phyloP scores from a whole-genome alignment of 192 early-diverging fungal genomes.

The Neocallimastix lanati region DNA sequence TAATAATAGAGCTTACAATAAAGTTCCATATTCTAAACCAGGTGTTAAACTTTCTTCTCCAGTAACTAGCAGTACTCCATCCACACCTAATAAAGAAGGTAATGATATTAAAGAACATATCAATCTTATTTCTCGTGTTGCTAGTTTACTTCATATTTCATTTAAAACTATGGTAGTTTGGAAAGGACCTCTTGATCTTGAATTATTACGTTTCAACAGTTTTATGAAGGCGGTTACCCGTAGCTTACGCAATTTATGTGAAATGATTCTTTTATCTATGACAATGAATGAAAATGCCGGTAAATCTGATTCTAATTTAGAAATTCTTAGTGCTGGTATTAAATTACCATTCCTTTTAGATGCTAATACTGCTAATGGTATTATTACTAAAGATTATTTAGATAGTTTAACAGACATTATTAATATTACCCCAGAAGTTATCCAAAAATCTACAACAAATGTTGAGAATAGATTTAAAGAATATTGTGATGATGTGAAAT shows the following conservation, averaged over 20 bases:
- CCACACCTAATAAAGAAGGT: background rate
- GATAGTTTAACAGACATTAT: background rate
- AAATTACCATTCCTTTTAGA: background rate
- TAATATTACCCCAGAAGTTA: background rate
- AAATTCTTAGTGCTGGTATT: background rate
- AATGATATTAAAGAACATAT: conserved; percentile 2
- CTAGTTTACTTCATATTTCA: conserved; percentile 27
- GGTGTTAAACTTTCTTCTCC: background rate
- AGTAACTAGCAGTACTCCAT: background rate
- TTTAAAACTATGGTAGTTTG: conserved; percentile 15
- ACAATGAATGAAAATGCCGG: conserved; percentile 21
- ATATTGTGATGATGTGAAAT: background rate
- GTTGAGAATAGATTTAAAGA: background rate
- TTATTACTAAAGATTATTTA: background rate
- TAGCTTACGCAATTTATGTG: conserved; percentile 35
- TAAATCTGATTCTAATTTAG: background rate
- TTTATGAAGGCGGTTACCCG: conserved; percentile 38
- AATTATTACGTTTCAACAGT: conserved; percentile 55
- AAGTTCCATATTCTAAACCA: background rate
- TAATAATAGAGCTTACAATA: background rate
- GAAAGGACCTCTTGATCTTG: conserved; percentile 38
- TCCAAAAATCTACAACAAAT: background rate
- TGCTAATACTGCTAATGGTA: background rate
- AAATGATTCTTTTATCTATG: conserved; percentile 32
- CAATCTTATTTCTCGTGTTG: conserved; percentile 24